Evolutionary conservation across 805 yeast genomes (phyloP), one percentile per base, ranked within the genome.

Genomic region (Saturnispora dispora): DNA sequence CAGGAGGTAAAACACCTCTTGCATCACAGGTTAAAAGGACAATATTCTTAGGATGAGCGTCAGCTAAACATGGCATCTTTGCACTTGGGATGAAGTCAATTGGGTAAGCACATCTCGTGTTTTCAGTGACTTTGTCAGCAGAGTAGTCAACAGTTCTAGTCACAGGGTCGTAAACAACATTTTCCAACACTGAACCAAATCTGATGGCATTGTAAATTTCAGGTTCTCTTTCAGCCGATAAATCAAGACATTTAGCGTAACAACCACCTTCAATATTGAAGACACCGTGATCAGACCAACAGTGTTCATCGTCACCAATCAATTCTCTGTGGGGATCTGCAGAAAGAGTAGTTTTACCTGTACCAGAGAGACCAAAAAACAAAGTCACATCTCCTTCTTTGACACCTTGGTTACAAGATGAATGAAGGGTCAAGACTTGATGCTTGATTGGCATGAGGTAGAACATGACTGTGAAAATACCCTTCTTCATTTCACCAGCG

Each of bases 181-280:
- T 91, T 75, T 91, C 99, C 63, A 91, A 78, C 43, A 91, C 90
- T 17, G 98, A 79, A 64, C 99, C 99, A 64, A 89, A 91, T 71
- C 78, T 85, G 72, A 91, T 87, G 45, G 98, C 95, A 71, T 88
- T 81, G 79, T 82, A 93, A 69, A 91, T 91, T 75, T 91, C 99
- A 48, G 99, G 99, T 77, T 91, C 99, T 73, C 85, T 91, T 73
- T 88, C 97, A 58, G 76, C 83, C 48, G 88, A 74, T 58, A 91
- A 77, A 64, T 88, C 96, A 58, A 91, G 76, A 76, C 97, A 90
- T 75, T 91, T 91, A 64, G 98, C 98, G 76, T 91, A 91, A 78
- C 99, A 91, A 59, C 99, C 99, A 71, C 99, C 99, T 76, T 91
- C 99, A 64, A 91, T 90, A 81, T 93, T 93, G 83, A 91, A 91